These are phyloP conservation scores for Dysphania ambrosioides DNA, from an alignment of 148 eudicot genomes.

Conservation along the genomic window DNA sequence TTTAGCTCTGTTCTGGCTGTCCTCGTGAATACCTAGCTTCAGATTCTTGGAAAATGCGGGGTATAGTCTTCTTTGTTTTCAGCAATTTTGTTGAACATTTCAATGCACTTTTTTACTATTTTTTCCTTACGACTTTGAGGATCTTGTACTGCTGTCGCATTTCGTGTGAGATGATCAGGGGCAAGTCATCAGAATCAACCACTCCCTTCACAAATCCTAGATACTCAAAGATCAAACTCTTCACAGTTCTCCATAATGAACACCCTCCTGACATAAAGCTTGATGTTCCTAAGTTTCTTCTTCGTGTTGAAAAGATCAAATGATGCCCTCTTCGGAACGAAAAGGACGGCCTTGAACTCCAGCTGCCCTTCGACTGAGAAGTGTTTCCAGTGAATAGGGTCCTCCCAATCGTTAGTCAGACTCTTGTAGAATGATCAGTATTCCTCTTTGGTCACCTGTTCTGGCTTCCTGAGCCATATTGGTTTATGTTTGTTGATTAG, in stretches of 20 bases:
- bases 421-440: neutral
- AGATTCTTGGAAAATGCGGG: neutral
- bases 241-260: conserved; percentile 49
- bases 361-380: conserved; percentile 86
- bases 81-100: neutral
- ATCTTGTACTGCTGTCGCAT: neutral
- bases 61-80: neutral
- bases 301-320: conserved; percentile 78
- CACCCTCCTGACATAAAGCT: conserved; percentile 80
- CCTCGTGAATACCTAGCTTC: neutral
- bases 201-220: neutral
- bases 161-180: neutral
- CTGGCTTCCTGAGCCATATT: neutral
- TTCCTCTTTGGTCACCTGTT: neutral
- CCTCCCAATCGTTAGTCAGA: conserved; percentile 21
- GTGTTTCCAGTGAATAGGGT: conserved; percentile 78
- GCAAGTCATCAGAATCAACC: neutral
- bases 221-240: neutral
- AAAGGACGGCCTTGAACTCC: conserved; percentile 75
- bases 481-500: neutral
- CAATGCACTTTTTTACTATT: neutral
- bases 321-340: conserved; percentile 73
- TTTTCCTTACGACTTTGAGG: neutral
- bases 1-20: neutral
- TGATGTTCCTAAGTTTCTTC: conserved; percentile 83